Percentiles rank a stretch among this genome's conserved stretches.
These are phyloP conservation scores for Eucalyptus caleyi DNA, from an alignment of 345 rosid species.

Conservation along the genomic window DNA sequence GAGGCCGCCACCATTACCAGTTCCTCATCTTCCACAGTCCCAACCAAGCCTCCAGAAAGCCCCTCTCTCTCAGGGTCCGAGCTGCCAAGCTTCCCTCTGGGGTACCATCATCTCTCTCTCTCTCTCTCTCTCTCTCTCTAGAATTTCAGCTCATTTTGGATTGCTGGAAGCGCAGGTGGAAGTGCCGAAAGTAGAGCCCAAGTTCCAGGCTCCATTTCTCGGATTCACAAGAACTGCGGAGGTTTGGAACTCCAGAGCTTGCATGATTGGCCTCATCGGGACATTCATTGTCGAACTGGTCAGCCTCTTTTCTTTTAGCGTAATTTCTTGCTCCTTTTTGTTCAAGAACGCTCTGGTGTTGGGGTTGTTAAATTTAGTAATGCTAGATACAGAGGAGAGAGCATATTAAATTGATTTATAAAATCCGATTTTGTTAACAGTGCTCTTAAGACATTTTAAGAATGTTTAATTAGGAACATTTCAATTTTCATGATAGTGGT, in stretches of 20 bases:
- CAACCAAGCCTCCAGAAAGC: neutral
- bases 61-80: too few species aligned
- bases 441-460: neutral
- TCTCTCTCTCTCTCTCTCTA: neutral
- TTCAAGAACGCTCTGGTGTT: neutral
- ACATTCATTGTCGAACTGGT: slow-evolving; percentile 70
- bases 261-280: slow-evolving; percentile 80
- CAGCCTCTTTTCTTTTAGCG: neutral
- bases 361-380: neutral
- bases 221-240: slow-evolving; percentile 84
- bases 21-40: neutral
- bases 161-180: slow-evolving; percentile 24
- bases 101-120: slow-evolving; percentile 3
- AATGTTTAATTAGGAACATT: neutral
- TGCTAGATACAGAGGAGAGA: neutral
- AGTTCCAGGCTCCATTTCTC: slow-evolving; percentile 46
- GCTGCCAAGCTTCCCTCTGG: slow-evolving; percentile 27
- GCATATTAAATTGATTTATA: too few species aligned
- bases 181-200: slow-evolving; percentile 65
- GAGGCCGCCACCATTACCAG: neutral
- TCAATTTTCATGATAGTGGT: neutral
- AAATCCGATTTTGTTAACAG: neutral
- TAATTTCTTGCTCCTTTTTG: neutral
- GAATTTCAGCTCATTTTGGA: neutral
- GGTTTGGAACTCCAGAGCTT: slow-evolving; percentile 90